Conservation (phyloP, 306 rosid genomes). For the Amphicarpaea edgeworthii region DNA sequence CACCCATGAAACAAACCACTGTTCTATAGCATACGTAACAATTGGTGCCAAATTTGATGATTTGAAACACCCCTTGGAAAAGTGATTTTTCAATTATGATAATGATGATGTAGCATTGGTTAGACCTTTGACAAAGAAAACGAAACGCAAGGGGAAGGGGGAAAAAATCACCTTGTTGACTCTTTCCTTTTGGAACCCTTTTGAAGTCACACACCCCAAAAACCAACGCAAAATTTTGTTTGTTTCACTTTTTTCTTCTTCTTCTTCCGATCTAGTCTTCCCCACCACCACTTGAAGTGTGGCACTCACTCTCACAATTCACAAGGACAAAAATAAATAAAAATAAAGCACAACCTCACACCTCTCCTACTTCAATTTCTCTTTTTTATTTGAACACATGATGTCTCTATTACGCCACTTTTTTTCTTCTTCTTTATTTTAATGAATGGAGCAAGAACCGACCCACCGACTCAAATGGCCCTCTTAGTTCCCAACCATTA, state of each 20-base stretch:
- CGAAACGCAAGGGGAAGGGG: conserved; percentile 23
- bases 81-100: conserved; percentile 44
- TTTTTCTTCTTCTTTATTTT: neutral
- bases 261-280: conserved; percentile 37
- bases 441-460: conserved; percentile 58
- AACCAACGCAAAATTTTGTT: conserved; percentile 39
- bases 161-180: conserved; percentile 63
- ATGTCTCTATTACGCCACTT: neutral
- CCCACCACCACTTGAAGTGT: conserved; percentile 54
- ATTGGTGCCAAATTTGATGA: conserved; percentile 49
- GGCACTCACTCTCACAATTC: conserved; percentile 61
- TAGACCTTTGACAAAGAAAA: conserved; percentile 48
- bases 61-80: conserved; percentile 37
- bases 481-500: conserved; percentile 49
- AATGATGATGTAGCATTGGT: conserved; percentile 50
- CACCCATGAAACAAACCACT: conserved; percentile 35
- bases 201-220: conserved; percentile 51
- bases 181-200: conserved; percentile 43
- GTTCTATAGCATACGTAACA: conserved; percentile 31
- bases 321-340: neutral
- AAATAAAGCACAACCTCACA: neutral
- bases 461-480: conserved; percentile 67
- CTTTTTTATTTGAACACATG: too few relatives aligned
- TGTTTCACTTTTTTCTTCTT: neutral
- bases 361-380: conserved; percentile 1